A percentile compares a stretch with the other conserved stretches of the same genome.
These are phyloP conservation scores for Chenopodium quinoa DNA, from an alignment of 148 eudicot genomes.

Conservation along the genomic window DNA sequence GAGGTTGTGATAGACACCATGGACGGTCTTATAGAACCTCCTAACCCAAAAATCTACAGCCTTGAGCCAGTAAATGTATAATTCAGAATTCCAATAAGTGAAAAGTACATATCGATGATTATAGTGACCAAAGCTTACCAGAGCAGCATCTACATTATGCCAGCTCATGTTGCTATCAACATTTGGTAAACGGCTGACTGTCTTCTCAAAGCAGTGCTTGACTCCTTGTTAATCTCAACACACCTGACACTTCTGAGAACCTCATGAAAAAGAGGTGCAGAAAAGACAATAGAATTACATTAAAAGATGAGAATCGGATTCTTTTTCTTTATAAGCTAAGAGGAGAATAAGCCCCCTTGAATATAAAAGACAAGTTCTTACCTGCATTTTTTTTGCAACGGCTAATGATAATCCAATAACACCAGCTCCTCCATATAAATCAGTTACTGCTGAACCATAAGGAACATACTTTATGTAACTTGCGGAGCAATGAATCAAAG, in stretches of 20 bases:
- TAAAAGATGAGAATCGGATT: neutral
- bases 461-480: slow-evolving; percentile 87
- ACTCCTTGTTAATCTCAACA: slow-evolving; percentile 91
- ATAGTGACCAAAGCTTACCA: slow-evolving; percentile 39
- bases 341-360: neutral
- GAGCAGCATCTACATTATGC: slow-evolving; percentile 88
- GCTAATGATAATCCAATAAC: slow-evolving; percentile 96
- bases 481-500: slow-evolving; percentile 83
- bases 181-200: slow-evolving; percentile 66
- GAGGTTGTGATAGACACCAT: neutral
- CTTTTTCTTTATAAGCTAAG: neutral
- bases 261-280: neutral
- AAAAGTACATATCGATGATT: neutral
- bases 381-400: slow-evolving; percentile 86
- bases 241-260: slow-evolving; percentile 72
- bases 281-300: slow-evolving; percentile 17
- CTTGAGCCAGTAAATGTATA: neutral
- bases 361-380: slow-evolving; percentile 13
- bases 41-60: neutral
- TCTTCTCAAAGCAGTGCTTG: slow-evolving; percentile 83
- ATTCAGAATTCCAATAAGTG: neutral
- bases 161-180: slow-evolving; percentile 80
- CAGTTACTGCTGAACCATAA: slow-evolving; percentile 80
- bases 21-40: neutral
- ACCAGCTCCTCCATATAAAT: slow-evolving; percentile 97